Base-by-base conservation (phyloP, 352 stramenopile genomes). In the Pythium biforme region DNA sequence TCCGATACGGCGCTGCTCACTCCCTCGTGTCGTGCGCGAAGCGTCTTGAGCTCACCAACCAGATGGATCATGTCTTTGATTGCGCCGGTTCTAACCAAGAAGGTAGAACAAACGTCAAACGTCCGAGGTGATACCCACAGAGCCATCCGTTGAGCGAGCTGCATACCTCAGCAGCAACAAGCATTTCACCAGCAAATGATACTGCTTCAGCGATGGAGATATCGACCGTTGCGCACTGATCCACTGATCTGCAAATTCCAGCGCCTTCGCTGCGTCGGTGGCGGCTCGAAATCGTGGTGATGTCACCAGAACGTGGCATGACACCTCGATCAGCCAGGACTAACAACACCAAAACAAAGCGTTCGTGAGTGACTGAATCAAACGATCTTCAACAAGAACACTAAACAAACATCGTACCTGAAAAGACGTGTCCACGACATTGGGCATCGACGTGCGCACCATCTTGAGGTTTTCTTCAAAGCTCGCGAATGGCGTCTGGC, bases 271-370 rank as follows among this genome's bases (percentile, higher is more conserved):
- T 22, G 72, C 69, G n/a, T 83, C 80, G 20, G 23, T 47, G 9
- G 49, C 59, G 3, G 27, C 59, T 25, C 54, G 45, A 23, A 72
- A 67, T 9, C 76, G 62, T 41, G 77, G 71, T 2, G 79, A 81
- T n/a, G 69, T 79, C 1, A 77, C 76, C 5, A 74, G 70, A 12
- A 75, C 73, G 25, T 90, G 83, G 41, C 72, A 89, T 8, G 76
- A 80, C 33, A 88, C 51, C 48, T 88, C 79, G 22, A 89, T 68
- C 9, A 92, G 56, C 83, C 83, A 92, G 25, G 86, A 61, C 83
- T 92, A 10, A 19, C 39, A 58, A 41, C n/a, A 50, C 8, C 22
- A 51, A 33, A 56, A 11, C 8, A 37, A 1, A 8, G 14, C 45
- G 55, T 62, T 17, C 53, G 45, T 48, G 27, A 11, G 39, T 23